These are phyloP conservation scores for Hanseniaspora mollemarum DNA, from an alignment of 805 yeast species.

Conservation along the genomic window DNA sequence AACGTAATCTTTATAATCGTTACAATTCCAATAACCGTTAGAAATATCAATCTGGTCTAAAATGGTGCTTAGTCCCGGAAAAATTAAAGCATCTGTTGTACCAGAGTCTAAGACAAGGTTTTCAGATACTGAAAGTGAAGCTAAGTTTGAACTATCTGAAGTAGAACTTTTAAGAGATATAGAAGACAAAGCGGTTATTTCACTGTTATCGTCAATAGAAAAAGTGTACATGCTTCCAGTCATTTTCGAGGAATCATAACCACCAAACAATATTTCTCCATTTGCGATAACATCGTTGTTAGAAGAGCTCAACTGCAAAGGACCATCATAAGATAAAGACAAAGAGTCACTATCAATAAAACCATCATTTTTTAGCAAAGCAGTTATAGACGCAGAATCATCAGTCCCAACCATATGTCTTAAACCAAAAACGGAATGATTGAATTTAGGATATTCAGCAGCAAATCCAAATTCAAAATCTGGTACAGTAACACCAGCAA, in stretches of 20 bases:
- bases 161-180: not conserved
- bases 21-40: slow-evolving; percentile 11
- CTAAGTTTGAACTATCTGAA: not conserved
- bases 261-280: slow-evolving; percentile 16
- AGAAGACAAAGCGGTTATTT: not conserved
- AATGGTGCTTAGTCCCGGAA: slow-evolving; percentile 3
- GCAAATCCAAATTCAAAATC: slow-evolving; percentile 14
- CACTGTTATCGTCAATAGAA: slow-evolving; percentile 1
- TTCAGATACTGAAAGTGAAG: slow-evolving; percentile 1
- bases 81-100: slow-evolving; percentile 11
- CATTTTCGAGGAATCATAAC: slow-evolving; percentile 4
- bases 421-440: slow-evolving; percentile 15
- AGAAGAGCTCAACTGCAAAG: slow-evolving; percentile 5
- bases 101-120: slow-evolving; percentile 14
- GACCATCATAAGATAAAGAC: slow-evolving; percentile 13
- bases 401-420: slow-evolving; percentile 13
- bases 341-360: slow-evolving; percentile 6
- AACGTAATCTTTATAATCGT: slow-evolving; percentile 9
- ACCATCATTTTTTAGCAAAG: not conserved
- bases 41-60: not conserved
- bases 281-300: slow-evolving; percentile 3
- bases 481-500: slow-evolving; percentile 12
- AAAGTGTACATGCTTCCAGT: slow-evolving; percentile 1
- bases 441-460: slow-evolving; percentile 7
- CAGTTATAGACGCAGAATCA: not conserved